These are phyloP conservation scores for Prunus yedoensis DNA, from an alignment of 331 rosid species.

Conservation along the genomic window DNA sequence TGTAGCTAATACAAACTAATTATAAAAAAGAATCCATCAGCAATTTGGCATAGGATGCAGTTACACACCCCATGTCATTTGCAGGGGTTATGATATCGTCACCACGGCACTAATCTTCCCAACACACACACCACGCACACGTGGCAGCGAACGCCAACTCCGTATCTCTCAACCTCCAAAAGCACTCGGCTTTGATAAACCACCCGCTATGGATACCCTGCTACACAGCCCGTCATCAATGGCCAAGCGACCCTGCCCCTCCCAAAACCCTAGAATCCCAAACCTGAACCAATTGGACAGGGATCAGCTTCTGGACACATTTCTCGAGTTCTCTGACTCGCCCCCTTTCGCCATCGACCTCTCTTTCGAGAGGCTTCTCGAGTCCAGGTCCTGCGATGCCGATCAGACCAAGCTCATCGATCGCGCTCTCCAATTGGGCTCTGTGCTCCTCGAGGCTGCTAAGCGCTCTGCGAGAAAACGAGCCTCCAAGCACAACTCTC, in stretches of 20 bases:
- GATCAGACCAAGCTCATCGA: constrained; percentile 67
- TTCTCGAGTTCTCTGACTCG: constrained; percentile 61
- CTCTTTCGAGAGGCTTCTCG: constrained; percentile 78
- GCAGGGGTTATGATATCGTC: not conserved
- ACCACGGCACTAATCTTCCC: not conserved
- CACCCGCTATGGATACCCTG: constrained; percentile 54
- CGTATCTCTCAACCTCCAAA: constrained; percentile 21
- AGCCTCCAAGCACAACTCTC: constrained; percentile 77
- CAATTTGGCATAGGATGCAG: too few species aligned
- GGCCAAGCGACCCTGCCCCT: constrained; percentile 92
- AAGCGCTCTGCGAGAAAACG: constrained; percentile 74
- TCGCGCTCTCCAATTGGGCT: constrained; percentile 61
- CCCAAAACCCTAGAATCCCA: constrained; percentile 63
- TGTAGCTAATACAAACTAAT: too few species aligned
- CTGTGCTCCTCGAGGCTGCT: constrained; percentile 72
- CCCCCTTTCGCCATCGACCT: constrained; percentile 71
- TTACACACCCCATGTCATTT: not conserved
- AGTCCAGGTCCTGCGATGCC: constrained; percentile 53
- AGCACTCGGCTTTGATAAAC: constrained; percentile 17
- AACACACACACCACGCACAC: constrained; percentile 27
- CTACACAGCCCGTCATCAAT: constrained; percentile 55
- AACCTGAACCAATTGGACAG: constrained; percentile 40
- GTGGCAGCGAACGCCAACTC: constrained; percentile 24
- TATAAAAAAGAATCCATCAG: too few species aligned
- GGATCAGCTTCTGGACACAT: constrained; percentile 48